These are phyloP conservation scores for Xylaria palmicola DNA, from an alignment of 495 filamentous ascomycete species.

Conservation along the genomic window DNA sequence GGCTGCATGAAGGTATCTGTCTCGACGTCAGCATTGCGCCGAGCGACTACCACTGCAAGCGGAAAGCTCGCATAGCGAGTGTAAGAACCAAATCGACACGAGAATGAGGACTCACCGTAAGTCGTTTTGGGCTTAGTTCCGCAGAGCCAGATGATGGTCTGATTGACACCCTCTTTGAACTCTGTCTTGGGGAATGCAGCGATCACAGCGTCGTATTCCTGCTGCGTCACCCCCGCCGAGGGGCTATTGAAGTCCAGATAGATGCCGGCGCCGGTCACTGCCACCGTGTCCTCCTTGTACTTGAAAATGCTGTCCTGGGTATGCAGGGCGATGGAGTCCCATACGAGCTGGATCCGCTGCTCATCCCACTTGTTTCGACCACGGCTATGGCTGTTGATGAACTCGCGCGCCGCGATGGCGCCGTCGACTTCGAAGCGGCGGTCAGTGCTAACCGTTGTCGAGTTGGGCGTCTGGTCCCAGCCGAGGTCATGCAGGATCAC, in stretches of 20 bases:
- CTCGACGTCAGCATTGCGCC: background rate
- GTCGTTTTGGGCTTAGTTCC: conserved; percentile 37
- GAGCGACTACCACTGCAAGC: background rate
- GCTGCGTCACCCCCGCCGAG: conserved; percentile 28
- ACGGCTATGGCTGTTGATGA: conserved; percentile 28
- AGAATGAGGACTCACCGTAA: conserved; percentile 35
- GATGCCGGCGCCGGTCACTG: conserved; percentile 33
- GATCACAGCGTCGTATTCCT: conserved; percentile 32
- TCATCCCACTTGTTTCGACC: conserved; percentile 32
- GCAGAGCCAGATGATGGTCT: conserved; percentile 35
- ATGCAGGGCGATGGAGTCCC: conserved; percentile 44
- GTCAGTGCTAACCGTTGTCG: conserved; percentile 29
- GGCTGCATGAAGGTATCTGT: conserved; percentile 29
- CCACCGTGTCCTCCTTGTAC: conserved; percentile 44
- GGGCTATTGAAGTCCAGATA: conserved; percentile 36
- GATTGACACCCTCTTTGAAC: conserved; percentile 33
- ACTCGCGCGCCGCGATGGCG: conserved; percentile 38
- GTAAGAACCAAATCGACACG: background rate
- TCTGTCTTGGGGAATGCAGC: conserved; percentile 32
- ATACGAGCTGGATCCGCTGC: conserved; percentile 42
- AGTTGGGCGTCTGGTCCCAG: conserved; percentile 26
- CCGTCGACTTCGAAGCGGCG: conserved; percentile 47
- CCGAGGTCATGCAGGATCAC: conserved; percentile 40
- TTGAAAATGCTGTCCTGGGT: conserved; percentile 33
- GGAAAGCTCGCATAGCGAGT: background rate